Evolutionary conservation across 1,284 basidiomycete genomes (phyloP).

Genomic region (Laetiporus sulphureus): DNA sequence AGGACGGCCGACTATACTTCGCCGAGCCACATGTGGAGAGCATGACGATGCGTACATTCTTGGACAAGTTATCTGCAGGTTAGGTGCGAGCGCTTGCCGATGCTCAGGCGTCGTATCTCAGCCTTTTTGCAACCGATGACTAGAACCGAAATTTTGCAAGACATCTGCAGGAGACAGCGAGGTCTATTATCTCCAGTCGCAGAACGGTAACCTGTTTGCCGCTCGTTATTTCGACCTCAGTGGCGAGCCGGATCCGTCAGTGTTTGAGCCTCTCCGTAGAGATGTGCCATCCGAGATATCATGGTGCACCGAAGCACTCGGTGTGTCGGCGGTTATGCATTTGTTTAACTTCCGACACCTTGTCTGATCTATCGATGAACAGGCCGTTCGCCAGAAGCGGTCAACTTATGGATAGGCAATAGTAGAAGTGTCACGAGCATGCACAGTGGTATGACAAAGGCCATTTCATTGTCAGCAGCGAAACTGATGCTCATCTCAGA

Average conservation of each 20-base stretch:
- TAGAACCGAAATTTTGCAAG: background rate
- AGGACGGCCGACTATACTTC: conserved; percentile 62
- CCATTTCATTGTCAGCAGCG: background rate
- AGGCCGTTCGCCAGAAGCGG: conserved; percentile 76
- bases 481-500: conserved; percentile 39
- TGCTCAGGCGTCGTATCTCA: background rate
- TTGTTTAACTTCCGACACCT: background rate
- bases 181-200: conserved; percentile 78
- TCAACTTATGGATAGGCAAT: conserved; percentile 89
- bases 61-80: conserved; percentile 38
- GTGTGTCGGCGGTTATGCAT: conserved; percentile 35
- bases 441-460: conserved; percentile 59
- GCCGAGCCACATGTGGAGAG: conserved; percentile 66
- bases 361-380: conserved; percentile 1
- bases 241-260: conserved; percentile 35
- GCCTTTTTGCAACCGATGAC: background rate
- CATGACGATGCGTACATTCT: conserved; percentile 58
- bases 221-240: conserved; percentile 32
- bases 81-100: conserved; percentile 11
- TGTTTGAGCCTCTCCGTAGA: conserved; percentile 52
- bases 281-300: conserved; percentile 63
- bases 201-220: conserved; percentile 82
- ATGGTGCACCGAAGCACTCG: conserved; percentile 76
- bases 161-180: conserved; percentile 24
- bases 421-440: conserved; percentile 73